Evolutionary conservation across 2,329 filamentous ascomycete species (phyloP).

Genomic region (Westerdykella sp.): DNA sequence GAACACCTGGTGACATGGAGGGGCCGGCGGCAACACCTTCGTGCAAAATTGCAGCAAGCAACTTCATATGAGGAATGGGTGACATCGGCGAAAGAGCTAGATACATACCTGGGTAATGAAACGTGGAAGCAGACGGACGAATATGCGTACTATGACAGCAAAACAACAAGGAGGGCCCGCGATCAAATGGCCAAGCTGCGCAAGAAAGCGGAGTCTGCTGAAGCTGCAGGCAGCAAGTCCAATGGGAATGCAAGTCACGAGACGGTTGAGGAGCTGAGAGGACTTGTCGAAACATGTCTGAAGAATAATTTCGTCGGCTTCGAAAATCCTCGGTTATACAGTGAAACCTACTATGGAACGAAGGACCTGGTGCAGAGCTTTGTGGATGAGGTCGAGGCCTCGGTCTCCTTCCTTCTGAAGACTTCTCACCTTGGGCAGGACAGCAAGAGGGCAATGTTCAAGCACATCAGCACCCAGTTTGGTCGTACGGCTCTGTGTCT

Average conservation of each 20-base stretch:
- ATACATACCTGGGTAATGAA: slow-evolving; percentile 73
- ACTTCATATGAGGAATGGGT: slow-evolving; percentile 81
- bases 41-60: slow-evolving; percentile 64
- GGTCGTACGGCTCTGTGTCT: slow-evolving; percentile 88
- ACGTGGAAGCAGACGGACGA: slow-evolving; percentile 70
- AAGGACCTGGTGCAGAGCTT: slow-evolving; percentile 89
- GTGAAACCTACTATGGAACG: slow-evolving; percentile 96
- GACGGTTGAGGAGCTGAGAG: slow-evolving; percentile 68
- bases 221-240: slow-evolving; percentile 36
- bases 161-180: slow-evolving; percentile 71
- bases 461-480: slow-evolving; percentile 82
- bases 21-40: slow-evolving; percentile 65
- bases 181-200: slow-evolving; percentile 66
- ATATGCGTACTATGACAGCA: slow-evolving; percentile 77
- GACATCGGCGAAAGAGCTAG: slow-evolving; percentile 68
- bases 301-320: slow-evolving; percentile 97
- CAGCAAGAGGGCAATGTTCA: slow-evolving; percentile 76
- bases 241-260: slow-evolving; percentile 31
- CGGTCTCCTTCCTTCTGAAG: slow-evolving; percentile 61
- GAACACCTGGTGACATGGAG: slow-evolving; percentile 90
- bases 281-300: slow-evolving; percentile 78
- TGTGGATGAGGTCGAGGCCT: slow-evolving; percentile 71
- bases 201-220: slow-evolving; percentile 49
- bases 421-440: slow-evolving; percentile 63
- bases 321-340: slow-evolving; percentile 91